Conservation (phyloP, 2,329 filamentous ascomycete species). For the Diplodia sapinea region DNA sequence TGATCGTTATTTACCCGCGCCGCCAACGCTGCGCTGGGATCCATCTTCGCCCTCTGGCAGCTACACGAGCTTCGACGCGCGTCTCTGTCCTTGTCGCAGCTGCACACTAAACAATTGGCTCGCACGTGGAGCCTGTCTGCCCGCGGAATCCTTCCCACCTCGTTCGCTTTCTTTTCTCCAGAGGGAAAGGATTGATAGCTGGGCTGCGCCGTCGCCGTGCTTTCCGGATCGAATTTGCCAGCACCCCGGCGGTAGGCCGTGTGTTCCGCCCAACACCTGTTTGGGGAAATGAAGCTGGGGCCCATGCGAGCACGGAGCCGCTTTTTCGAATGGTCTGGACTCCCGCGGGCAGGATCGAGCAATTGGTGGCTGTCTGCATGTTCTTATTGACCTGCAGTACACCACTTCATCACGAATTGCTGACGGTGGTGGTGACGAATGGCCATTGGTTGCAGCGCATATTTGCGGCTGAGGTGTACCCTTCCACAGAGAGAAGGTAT, state of each 20-base stretch:
- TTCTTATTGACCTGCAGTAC: neutral
- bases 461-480: neutral
- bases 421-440: too few species aligned
- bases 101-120: neutral
- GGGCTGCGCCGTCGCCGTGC: neutral
- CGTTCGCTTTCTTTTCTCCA: neutral
- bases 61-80: neutral
- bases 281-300: neutral
- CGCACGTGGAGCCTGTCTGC: neutral
- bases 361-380: neutral
- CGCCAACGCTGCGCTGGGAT: neutral
- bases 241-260: neutral
- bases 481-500: neutral
- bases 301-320: neutral
- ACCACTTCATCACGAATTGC: neutral
- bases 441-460: neutral
- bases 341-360: neutral
- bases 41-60: neutral
- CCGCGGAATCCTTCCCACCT: neutral
- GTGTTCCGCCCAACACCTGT: neutral
- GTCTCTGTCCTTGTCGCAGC: neutral
- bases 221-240: neutral
- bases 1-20: constrained; percentile 1
- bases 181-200: neutral
- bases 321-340: neutral